Percentiles rank a stretch among this genome's conserved stretches.
These are phyloP conservation scores for Leccinum ochraceum DNA, from an alignment of 768 basidiomycete genomes.

Conservation along the genomic window DNA sequence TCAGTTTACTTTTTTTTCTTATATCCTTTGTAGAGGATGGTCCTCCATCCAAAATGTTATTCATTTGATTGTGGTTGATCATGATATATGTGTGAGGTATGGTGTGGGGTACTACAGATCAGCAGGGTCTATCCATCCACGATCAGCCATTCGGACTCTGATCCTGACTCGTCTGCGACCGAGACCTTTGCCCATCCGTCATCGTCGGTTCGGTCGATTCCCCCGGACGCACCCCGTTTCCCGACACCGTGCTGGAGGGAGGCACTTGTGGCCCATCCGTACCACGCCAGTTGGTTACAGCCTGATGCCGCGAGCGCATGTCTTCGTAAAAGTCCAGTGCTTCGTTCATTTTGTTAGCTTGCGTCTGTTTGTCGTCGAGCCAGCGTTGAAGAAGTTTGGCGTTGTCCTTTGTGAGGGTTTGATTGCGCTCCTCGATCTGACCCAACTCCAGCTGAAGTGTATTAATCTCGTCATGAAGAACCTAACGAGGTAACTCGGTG, in stretches of 20 bases:
- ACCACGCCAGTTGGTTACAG: constrained; percentile 59
- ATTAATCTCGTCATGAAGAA: constrained; percentile 92
- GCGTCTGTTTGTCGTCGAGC: constrained; percentile 92
- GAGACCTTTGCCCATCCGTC: constrained; percentile 79
- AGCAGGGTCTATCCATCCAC: constrained; percentile 46
- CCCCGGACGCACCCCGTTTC: constrained; percentile 47
- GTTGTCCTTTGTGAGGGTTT: constrained; percentile 88
- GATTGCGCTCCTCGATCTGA: constrained; percentile 86
- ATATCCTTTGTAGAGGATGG: constrained; percentile 36
- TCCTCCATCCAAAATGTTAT: constrained; percentile 29
- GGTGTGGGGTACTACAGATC: constrained; percentile 19
- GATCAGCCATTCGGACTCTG: constrained; percentile 92
- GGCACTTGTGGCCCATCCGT: constrained; percentile 34
- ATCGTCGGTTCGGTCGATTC: constrained; percentile 36
- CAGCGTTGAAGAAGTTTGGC: constrained; percentile 94
- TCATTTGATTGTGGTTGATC: constrained; percentile 16
- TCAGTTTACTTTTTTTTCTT: constrained; percentile 23
- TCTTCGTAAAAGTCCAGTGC: constrained; percentile 89
- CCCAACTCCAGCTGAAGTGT: constrained; percentile 89
- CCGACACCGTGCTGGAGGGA: constrained; percentile 39
- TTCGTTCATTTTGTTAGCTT: constrained; percentile 95
- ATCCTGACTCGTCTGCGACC: constrained; percentile 66
- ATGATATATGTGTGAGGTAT: constrained; percentile 20
- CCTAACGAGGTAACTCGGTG: constrained; percentile 46
- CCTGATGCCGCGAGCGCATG: constrained; percentile 73